Conservation (phyloP, 2,329 filamentous ascomycete species). For the Dothideomycetes sp. region DNA sequence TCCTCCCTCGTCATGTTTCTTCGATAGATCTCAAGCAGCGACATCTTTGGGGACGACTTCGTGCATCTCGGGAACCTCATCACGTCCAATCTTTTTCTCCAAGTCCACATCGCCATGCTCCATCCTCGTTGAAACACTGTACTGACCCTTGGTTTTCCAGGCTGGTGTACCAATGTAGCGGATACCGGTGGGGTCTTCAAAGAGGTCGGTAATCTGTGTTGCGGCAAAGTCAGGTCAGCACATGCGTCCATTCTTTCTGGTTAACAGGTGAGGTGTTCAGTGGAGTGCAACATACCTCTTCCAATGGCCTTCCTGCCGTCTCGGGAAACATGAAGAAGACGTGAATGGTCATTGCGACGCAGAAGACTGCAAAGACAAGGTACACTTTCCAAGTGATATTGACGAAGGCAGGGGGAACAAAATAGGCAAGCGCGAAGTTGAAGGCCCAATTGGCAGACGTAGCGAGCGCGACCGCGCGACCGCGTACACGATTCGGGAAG, state of each 20-base stretch:
- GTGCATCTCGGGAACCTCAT: constrained; percentile 10
- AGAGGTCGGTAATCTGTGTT: constrained; percentile 66
- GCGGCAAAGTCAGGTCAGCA: too few species aligned
- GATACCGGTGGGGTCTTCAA: constrained; percentile 32
- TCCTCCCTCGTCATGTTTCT: too few species aligned
- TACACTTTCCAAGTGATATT: constrained; percentile 51
- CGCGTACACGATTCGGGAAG: constrained; percentile 50
- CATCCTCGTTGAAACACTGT: constrained; percentile 11
- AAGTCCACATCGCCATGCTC: constrained; percentile 13
- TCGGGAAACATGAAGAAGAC: constrained; percentile 57
- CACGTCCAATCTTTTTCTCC: constrained; percentile 14
- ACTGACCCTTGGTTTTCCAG: constrained; percentile 38
- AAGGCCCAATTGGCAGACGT: constrained; percentile 52
- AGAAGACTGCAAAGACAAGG: constrained; percentile 66
- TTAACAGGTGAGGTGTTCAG: too few species aligned
- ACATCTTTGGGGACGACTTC: constrained; percentile 21
- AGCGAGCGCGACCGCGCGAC: constrained; percentile 51
- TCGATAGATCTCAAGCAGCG: constrained; percentile 21
- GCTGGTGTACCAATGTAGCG: constrained; percentile 42
- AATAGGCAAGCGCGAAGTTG: constrained; percentile 48
- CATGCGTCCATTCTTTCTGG: too few species aligned
- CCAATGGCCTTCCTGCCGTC: constrained; percentile 62
- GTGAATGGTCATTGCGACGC: constrained; percentile 55
- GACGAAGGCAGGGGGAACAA: constrained; percentile 47
- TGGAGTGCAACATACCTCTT: too few species aligned